phyloP scores from a whole-genome alignment of 768 basidiomycete genomes.

The Pulveroboletus ravenelii region DNA sequence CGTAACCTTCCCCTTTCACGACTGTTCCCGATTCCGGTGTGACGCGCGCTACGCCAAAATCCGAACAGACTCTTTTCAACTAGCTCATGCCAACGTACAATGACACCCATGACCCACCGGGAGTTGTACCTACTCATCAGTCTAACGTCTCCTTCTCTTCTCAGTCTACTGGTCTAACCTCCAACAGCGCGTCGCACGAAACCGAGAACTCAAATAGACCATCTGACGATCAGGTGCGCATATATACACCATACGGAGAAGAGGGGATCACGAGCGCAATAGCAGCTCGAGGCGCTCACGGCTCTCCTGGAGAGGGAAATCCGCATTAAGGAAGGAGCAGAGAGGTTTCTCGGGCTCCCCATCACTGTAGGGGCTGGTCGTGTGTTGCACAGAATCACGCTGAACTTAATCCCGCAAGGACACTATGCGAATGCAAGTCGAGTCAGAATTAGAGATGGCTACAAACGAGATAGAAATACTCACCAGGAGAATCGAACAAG shows the following conservation, averaged over 20 bases:
- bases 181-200: slow-evolving; percentile 23
- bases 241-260: not conserved
- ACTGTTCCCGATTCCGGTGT: not conserved
- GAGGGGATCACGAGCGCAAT: slow-evolving; percentile 3
- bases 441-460: slow-evolving; percentile 73
- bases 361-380: slow-evolving; percentile 37
- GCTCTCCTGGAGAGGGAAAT: slow-evolving; percentile 69
- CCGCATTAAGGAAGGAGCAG: slow-evolving; percentile 87
- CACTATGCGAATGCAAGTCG: slow-evolving; percentile 64
- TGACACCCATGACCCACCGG: slow-evolving; percentile 25
- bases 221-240: slow-evolving; percentile 30
- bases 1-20: slow-evolving; percentile 2
- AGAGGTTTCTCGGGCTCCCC: slow-evolving; percentile 75
- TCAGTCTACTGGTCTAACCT: slow-evolving; percentile 25
- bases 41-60: not conserved
- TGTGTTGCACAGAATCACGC: slow-evolving; percentile 4
- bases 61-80: not conserved
- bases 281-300: slow-evolving; percentile 63
- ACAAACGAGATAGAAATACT: slow-evolving; percentile 68
- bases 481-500: slow-evolving; percentile 44
- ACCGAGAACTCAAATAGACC: slow-evolving; percentile 17
- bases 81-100: slow-evolving; percentile 26
- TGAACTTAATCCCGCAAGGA: slow-evolving; percentile 38
- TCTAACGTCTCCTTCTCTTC: slow-evolving; percentile 29
- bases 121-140: slow-evolving; percentile 16